Percentiles rank a stretch among this genome's conserved stretches.
Evolutionary conservation across 129 eudicot genomes (phyloP).

Genomic region (Ambrosia artemisiifolia): DNA sequence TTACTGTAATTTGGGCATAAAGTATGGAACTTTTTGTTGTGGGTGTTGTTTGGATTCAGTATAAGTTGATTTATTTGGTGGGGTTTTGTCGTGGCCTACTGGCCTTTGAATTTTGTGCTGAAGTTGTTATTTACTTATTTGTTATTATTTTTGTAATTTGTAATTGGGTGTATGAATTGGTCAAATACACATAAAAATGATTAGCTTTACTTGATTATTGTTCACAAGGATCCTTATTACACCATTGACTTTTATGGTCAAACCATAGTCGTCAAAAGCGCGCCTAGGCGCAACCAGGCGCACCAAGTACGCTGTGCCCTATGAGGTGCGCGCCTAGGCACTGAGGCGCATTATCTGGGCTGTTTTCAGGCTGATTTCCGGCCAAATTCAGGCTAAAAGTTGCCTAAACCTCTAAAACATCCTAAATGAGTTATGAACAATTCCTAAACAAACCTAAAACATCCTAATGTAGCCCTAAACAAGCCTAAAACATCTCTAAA

Average conservation of each 20-base stretch:
- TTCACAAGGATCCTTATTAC: neutral
- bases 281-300: too few relatives aligned
- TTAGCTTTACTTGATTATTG: neutral
- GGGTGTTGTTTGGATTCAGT: neutral
- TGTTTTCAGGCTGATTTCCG: too few relatives aligned
- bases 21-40: neutral
- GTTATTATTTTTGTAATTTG: neutral
- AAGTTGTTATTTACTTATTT: neutral
- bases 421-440: too few relatives aligned
- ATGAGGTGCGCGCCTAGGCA: too few relatives aligned
- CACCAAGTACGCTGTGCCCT: too few relatives aligned
- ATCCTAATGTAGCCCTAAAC: too few relatives aligned
- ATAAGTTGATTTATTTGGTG: neutral
- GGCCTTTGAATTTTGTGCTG: neutral
- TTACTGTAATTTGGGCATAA: neutral
- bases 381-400: too few relatives aligned
- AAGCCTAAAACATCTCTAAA: too few relatives aligned
- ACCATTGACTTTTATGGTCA: conserved; percentile 18
- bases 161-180: neutral
- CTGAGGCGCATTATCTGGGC: too few relatives aligned
- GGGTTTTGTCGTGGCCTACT: neutral
- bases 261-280: too few relatives aligned
- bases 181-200: neutral
- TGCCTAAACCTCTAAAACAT: too few relatives aligned
- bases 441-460: too few relatives aligned